Percentiles rank a stretch among this genome's conserved stretches.
Evolutionary conservation across 257 asterid genomes (phyloP).

Genomic region (Misopates orontium): DNA sequence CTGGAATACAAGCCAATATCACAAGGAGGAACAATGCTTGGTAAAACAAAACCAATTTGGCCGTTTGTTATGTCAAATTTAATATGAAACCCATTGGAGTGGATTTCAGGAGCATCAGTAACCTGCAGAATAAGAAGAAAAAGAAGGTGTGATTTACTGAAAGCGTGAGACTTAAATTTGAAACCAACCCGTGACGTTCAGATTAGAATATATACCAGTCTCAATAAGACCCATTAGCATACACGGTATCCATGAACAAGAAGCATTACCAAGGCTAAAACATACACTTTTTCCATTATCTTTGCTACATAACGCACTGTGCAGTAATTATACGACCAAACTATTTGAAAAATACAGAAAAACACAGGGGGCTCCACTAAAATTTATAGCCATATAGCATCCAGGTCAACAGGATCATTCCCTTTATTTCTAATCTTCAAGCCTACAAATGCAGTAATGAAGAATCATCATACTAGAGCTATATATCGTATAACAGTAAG

Average conservation of each 20-base stretch:
- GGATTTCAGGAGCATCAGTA: slow-evolving; percentile 94
- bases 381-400: slow-evolving; percentile 16
- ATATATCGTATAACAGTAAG: not conserved
- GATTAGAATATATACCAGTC: slow-evolving; percentile 6
- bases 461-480: slow-evolving; percentile 7
- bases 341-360: slow-evolving; percentile 7
- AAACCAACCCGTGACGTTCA: slow-evolving; percentile 11
- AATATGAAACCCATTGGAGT: slow-evolving; percentile 89
- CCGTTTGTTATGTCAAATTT: slow-evolving; percentile 88
- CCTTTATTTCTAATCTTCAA: slow-evolving; percentile 5
- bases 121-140: slow-evolving; percentile 49
- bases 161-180: slow-evolving; percentile 4
- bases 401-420: slow-evolving; percentile 16
- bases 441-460: slow-evolving; percentile 17
- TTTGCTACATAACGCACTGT: not conserved
- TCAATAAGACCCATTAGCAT: not conserved
- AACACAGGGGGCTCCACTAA: not conserved
- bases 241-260: slow-evolving; percentile 15
- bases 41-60: slow-evolving; percentile 96
- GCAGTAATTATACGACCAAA: not conserved
- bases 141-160: slow-evolving; percentile 3
- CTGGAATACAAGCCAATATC: slow-evolving; percentile 62
- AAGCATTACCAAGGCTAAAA: slow-evolving; percentile 7
- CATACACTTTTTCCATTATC: not conserved
- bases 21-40: slow-evolving; percentile 81